These are phyloP conservation scores for Pythium insidiosum DNA, from an alignment of 352 stramenopile genomes.

Conservation along the genomic window DNA sequence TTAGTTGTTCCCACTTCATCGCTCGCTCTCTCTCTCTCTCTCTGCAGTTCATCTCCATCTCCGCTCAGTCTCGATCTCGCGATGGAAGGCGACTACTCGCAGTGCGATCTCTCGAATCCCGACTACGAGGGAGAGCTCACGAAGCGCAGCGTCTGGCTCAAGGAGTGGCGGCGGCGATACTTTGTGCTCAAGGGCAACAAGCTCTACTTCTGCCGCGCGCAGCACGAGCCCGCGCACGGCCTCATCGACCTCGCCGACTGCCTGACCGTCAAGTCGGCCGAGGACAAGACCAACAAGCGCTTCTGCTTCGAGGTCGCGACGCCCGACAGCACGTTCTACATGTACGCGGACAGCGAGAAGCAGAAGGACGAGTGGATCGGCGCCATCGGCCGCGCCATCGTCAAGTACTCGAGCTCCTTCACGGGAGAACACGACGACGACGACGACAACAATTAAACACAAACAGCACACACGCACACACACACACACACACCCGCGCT, in stretches of 20 bases:
- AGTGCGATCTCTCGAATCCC: slow-evolving; percentile 66
- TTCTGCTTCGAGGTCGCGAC: slow-evolving; percentile 89
- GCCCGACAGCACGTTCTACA: slow-evolving; percentile 86
- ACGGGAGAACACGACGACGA: slow-evolving; percentile 87
- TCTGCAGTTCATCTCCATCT: background rate
- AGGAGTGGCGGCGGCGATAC: slow-evolving; percentile 87
- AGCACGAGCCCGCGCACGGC: slow-evolving; percentile 73
- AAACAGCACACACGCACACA: too few species aligned
- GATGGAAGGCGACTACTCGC: slow-evolving; percentile 74
- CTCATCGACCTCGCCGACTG: slow-evolving; percentile 88
- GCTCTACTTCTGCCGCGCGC: slow-evolving; percentile 80
- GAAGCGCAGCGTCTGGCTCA: slow-evolving; percentile 90
- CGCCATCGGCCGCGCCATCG: slow-evolving; percentile 95
- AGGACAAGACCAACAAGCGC: slow-evolving; percentile 90
- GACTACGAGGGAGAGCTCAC: slow-evolving; percentile 87
- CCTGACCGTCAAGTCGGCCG: slow-evolving; percentile 86
- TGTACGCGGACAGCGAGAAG: slow-evolving; percentile 89
- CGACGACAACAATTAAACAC: slow-evolving; percentile 12
- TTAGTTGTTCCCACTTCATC: too few species aligned
- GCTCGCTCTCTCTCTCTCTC: too few species aligned
- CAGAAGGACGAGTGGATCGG: slow-evolving; percentile 93
- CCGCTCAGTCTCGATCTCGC: too few species aligned
- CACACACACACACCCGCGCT: too few species aligned
- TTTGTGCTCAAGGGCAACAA: slow-evolving; percentile 91
- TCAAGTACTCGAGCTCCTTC: slow-evolving; percentile 96